Percentiles rank a stretch among this genome's conserved stretches.
Evolutionary conservation across 805 yeast genomes (phyloP).

Genomic region (Lipomyces chichibuensis): DNA sequence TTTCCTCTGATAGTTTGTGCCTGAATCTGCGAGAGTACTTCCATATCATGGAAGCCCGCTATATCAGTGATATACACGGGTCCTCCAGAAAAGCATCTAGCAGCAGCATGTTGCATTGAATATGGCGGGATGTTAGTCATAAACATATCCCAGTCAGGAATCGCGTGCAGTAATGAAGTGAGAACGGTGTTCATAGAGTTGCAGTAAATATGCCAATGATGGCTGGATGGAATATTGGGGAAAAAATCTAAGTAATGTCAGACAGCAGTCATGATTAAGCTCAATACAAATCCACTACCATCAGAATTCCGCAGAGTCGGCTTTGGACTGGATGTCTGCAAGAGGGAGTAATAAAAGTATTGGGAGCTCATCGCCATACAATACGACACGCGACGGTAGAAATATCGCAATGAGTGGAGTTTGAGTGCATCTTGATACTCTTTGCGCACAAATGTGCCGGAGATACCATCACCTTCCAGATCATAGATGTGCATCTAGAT

Average conservation of each 20-base stretch:
- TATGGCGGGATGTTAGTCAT: slow-evolving; percentile 36
- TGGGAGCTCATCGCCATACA: slow-evolving; percentile 42
- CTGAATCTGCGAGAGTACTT: slow-evolving; percentile 24
- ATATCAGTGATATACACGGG: slow-evolving; percentile 42
- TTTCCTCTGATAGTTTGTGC: slow-evolving; percentile 29
- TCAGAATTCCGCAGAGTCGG: slow-evolving; percentile 42
- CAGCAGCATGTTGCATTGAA: slow-evolving; percentile 40
- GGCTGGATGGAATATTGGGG: slow-evolving; percentile 39
- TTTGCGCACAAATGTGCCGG: slow-evolving; percentile 27
- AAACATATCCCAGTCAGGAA: slow-evolving; percentile 44
- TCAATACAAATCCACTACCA: background rate
- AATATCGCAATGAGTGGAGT: slow-evolving; percentile 34
- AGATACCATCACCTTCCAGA: slow-evolving; percentile 31
- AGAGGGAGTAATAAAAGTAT: slow-evolving; percentile 30
- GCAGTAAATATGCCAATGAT: slow-evolving; percentile 42
- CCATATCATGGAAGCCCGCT: slow-evolving; percentile 36
- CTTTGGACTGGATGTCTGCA: slow-evolving; percentile 27
- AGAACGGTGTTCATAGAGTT: slow-evolving; percentile 38
- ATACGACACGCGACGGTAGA: slow-evolving; percentile 39
- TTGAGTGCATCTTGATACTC: slow-evolving; percentile 40
- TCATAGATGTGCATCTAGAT: slow-evolving; percentile 38
- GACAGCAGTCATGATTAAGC: background rate
- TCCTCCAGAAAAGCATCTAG: slow-evolving; percentile 42
- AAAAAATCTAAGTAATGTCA: slow-evolving; percentile 37
- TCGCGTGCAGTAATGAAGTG: slow-evolving; percentile 36